Evolutionary conservation across 2,329 filamentous ascomycete genomes (phyloP).

Genomic region (Fonsecaea pedrosoi): DNA sequence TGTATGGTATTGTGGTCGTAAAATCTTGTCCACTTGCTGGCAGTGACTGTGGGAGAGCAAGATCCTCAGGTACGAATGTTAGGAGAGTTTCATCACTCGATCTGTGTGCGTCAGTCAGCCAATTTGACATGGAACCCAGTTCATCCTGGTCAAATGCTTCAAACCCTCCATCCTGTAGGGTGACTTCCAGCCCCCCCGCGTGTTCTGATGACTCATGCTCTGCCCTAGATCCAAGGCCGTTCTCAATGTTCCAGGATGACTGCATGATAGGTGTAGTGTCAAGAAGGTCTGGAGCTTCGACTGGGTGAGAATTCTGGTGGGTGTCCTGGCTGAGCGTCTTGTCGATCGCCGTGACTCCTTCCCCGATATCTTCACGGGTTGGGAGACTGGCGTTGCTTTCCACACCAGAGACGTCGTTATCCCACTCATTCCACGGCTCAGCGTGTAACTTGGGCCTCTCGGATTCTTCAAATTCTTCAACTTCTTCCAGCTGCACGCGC

Average conservation of each 20-base stretch:
- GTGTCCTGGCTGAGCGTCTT: neutral
- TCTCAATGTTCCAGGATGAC: neutral
- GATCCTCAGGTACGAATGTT: neutral
- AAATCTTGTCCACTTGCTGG: neutral
- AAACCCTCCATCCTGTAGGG: neutral
- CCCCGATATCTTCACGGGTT: neutral
- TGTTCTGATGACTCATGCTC: neutral
- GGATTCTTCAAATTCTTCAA: neutral
- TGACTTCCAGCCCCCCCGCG: neutral
- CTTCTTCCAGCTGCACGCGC: neutral
- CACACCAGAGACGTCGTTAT: neutral
- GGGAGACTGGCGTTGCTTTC: neutral
- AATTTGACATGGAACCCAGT: neutral
- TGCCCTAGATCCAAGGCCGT: neutral
- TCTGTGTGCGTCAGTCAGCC: neutral
- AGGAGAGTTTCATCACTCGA: neutral
- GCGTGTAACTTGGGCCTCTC: neutral
- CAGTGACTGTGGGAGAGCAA: neutral
- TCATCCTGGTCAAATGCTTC: neutral
- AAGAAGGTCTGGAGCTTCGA: neutral
- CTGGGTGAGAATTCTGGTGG: neutral
- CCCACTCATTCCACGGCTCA: constrained; percentile 12
- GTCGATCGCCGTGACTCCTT: neutral
- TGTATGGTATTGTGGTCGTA: neutral
- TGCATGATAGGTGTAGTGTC: neutral